Evolutionary conservation across 768 basidiomycete species (phyloP).

Genomic region (Serendipita sp.): DNA sequence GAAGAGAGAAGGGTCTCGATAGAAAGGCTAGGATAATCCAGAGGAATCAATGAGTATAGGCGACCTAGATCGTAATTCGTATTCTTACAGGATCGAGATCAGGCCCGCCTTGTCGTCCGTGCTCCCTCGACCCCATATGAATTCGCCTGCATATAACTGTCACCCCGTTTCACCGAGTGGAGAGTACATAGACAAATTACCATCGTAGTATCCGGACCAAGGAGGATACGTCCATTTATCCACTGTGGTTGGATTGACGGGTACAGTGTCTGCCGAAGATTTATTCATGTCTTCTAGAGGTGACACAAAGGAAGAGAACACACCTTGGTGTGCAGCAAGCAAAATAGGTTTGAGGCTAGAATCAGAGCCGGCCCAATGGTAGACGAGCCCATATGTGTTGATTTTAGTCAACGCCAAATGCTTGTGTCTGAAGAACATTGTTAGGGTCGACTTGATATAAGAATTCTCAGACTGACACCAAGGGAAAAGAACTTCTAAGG

Average conservation of each 20-base stretch:
- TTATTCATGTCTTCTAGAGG: not conserved
- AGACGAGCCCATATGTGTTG: conserved; percentile 23
- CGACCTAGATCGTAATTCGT: not conserved
- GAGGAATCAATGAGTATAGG: not conserved
- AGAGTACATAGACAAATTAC: not conserved
- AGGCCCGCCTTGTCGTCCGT: conserved; percentile 63
- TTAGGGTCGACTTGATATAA: not conserved
- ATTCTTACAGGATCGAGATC: conserved; percentile 41
- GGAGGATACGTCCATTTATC: conserved; percentile 22
- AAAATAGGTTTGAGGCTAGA: conserved; percentile 21
- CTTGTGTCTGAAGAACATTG: conserved; percentile 14
- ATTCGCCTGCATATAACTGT: conserved; percentile 25
- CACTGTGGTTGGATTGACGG: conserved; percentile 24
- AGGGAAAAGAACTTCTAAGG: conserved; percentile 24
- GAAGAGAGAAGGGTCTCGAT: conserved; percentile 48
- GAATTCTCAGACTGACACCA: conserved; percentile 18
- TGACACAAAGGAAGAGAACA: not conserved
- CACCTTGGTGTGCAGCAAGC: conserved; percentile 14
- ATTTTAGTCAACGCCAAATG: conserved; percentile 21
- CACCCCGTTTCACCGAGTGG: not conserved
- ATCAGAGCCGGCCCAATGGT: conserved; percentile 22
- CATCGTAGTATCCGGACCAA: conserved; percentile 15
- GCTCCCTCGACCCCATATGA: conserved; percentile 62
- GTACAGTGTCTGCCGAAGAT: conserved; percentile 16
- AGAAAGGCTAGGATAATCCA: conserved; percentile 23